Conservation (phyloP, 495 filamentous ascomycete genomes). For the Thermochaetoides thermophila region DNA sequence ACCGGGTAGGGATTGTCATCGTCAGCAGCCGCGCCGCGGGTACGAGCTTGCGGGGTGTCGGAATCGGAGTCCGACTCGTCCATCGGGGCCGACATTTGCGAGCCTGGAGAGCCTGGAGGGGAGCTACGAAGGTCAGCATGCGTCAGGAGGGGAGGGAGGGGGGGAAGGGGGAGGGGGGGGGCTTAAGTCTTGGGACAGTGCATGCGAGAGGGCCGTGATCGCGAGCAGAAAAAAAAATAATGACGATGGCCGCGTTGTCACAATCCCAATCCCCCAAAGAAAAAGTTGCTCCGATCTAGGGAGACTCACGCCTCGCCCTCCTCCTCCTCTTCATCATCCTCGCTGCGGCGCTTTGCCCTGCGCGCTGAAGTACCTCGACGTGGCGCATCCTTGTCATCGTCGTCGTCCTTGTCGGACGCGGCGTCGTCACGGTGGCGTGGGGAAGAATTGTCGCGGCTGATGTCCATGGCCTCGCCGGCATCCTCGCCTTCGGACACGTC, state of each 20-base stretch:
- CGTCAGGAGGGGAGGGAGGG: background rate
- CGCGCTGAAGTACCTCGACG: conserved; percentile 29
- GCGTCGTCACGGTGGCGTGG: conserved; percentile 19
- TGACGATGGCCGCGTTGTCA: background rate
- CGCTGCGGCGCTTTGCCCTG: conserved; percentile 27
- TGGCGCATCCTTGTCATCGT: conserved; percentile 18
- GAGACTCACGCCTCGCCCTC: conserved; percentile 83
- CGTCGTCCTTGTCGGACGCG: conserved; percentile 18
- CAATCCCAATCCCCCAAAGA: background rate
- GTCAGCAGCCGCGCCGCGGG: conserved; percentile 42
- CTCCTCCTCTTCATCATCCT: conserved; percentile 56
- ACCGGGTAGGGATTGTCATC: conserved; percentile 64
- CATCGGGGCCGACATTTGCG: conserved; percentile 74
- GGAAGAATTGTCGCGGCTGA: conserved; percentile 24
- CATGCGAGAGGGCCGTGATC: background rate
- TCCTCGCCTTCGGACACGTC: conserved; percentile 38
- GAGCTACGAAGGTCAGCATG: conserved; percentile 5
- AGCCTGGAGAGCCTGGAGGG: conserved; percentile 50
- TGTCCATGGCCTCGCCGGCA: conserved; percentile 24
- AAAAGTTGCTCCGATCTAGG: too few relatives aligned
- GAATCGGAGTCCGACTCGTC: conserved; percentile 73
- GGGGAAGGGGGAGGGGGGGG: background rate
- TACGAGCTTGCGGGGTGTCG: conserved; percentile 35
- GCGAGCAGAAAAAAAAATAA: background rate
- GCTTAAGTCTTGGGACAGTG: background rate